Conservation (phyloP, 768 basidiomycete genomes). For the Piloderma croceum region DNA sequence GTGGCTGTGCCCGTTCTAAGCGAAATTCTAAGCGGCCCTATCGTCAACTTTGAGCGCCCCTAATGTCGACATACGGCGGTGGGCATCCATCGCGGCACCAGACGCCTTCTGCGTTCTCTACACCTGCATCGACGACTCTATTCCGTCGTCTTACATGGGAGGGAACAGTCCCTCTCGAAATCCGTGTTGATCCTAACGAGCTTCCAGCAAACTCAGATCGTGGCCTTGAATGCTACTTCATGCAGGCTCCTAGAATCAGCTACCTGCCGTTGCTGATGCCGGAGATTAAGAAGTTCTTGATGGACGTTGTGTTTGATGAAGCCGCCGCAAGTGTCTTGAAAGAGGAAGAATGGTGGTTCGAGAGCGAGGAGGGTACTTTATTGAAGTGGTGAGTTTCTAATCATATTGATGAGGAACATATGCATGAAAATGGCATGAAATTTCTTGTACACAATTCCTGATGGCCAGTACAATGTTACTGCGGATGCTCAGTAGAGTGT, state of each 20-base stretch:
- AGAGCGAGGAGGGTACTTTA: slow-evolving; percentile 74
- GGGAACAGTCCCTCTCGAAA: slow-evolving; percentile 82
- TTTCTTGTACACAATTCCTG: too few species aligned
- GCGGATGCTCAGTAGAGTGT: too few species aligned
- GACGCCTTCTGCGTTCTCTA: slow-evolving; percentile 40
- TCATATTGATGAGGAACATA: too few species aligned
- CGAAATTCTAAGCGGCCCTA: too few species aligned
- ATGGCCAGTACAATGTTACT: too few species aligned
- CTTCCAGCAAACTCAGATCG: slow-evolving; percentile 88
- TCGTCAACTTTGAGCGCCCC: too few species aligned
- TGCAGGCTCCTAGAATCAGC: slow-evolving; percentile 86
- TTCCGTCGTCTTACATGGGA: slow-evolving; percentile 90
- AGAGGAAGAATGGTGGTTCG: slow-evolving; percentile 98
- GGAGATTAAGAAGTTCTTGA: slow-evolving; percentile 81
- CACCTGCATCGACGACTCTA: slow-evolving; percentile 65
- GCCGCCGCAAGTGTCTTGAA: slow-evolving; percentile 66
- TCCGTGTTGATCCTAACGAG: slow-evolving; percentile 84
- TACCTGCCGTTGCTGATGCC: slow-evolving; percentile 90
- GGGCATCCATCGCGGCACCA: slow-evolving; percentile 36
- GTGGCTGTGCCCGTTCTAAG: too few species aligned
- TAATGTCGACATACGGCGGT: slow-evolving; percentile 52
- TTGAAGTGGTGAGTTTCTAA: slow-evolving; percentile 73
- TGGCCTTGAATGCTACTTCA: slow-evolving; percentile 83
- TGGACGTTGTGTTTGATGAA: slow-evolving; percentile 91
- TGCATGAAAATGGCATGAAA: too few species aligned